These are phyloP conservation scores for Cucurbitaria berberidis DNA, from an alignment of 2,329 filamentous ascomycete species.

Conservation along the genomic window DNA sequence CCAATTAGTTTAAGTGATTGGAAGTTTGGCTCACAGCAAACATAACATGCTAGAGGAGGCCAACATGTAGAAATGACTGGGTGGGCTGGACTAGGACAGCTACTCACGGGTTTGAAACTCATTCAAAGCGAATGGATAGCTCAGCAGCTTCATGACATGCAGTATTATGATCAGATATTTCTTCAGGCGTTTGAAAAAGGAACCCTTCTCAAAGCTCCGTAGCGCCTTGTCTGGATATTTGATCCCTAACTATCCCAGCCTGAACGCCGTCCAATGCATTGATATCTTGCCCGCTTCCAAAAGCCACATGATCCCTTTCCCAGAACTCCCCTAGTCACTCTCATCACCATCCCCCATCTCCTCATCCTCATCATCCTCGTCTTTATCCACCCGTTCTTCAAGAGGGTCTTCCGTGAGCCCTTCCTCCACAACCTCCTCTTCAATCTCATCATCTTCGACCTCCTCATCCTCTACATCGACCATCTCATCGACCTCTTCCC, in stretches of 20 bases:
- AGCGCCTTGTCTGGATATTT: constrained; percentile 4
- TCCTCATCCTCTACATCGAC: constrained; percentile 58
- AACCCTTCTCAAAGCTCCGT: neutral
- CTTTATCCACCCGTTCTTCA: constrained; percentile 54
- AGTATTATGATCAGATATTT: neutral
- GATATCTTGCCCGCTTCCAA: constrained; percentile 1
- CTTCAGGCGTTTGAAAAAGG: neutral
- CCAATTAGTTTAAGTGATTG: neutral
- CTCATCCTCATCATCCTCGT: constrained; percentile 54
- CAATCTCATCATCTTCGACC: constrained; percentile 60
- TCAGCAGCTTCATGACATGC: neutral
- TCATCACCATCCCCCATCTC: constrained; percentile 64
- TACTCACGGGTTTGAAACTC: neutral
- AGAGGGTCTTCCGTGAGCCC: constrained; percentile 53
- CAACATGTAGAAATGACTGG: neutral
- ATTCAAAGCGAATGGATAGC: neutral
- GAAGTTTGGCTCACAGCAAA: neutral
- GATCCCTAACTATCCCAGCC: constrained; percentile 15
- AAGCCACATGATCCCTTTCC: neutral
- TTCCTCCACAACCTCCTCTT: constrained; percentile 61
- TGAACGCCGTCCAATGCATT: constrained; percentile 39
- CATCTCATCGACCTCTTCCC: constrained; percentile 49
- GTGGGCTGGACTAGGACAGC: neutral
- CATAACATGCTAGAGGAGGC: neutral
- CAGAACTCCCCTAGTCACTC: constrained; percentile 38